These are phyloP conservation scores for Cucumis melo DNA, from an alignment of 306 rosid species.

Conservation along the genomic window DNA sequence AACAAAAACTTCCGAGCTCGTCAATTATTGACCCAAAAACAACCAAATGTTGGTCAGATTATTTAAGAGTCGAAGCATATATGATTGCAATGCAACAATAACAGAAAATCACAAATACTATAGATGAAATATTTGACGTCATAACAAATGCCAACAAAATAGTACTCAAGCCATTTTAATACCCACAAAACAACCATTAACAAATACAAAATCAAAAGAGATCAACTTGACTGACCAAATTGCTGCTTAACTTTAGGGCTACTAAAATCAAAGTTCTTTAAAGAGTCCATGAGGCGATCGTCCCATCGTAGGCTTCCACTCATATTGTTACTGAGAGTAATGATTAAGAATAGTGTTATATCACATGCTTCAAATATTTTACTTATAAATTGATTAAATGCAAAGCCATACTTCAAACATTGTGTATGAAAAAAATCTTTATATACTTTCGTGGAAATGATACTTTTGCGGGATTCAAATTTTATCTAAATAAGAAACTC, in stretches of 20 bases:
- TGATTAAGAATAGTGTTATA: neutral
- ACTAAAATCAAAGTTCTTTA: conserved; percentile 84
- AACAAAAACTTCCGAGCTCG: neutral
- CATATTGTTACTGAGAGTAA: conserved; percentile 63
- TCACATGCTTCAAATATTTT: neutral
- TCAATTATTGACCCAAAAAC: neutral
- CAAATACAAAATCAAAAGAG: neutral
- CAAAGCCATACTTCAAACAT: neutral
- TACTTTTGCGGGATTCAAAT: neutral
- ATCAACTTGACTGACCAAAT: conserved; percentile 48
- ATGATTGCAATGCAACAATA: neutral
- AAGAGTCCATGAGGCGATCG: conserved; percentile 68
- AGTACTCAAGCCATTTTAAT: neutral
- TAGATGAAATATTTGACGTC: neutral
- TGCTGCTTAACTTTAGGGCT: conserved; percentile 96
- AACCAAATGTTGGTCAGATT: neutral
- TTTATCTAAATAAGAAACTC: neutral
- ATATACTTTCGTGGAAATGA: no score
- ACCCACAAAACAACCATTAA: neutral
- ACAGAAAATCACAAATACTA: neutral
- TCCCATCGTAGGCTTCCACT: conserved; percentile 79
- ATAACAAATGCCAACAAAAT: neutral
- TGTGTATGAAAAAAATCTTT: no score
- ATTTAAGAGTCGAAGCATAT: neutral
- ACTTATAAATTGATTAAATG: no score